phyloP scores from a whole-genome alignment of 2,329 filamentous ascomycete genomes.

The Fusarium mangiferae region DNA sequence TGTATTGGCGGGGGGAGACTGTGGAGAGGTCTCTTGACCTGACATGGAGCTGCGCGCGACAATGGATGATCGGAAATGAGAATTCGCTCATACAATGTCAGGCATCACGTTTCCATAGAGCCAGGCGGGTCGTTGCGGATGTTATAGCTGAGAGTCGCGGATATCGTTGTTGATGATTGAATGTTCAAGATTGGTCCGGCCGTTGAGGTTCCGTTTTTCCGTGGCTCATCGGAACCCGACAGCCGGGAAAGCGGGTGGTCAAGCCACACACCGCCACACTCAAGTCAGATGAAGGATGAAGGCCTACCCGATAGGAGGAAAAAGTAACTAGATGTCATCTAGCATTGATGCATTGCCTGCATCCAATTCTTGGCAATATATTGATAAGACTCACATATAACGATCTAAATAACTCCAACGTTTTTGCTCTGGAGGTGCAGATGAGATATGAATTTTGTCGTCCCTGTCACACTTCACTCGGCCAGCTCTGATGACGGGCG shows the following conservation, averaged over 20 bases:
- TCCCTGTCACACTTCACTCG: no score
- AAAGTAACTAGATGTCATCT: background rate
- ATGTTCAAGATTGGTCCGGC: constrained; percentile 18
- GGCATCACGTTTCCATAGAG: constrained; percentile 20
- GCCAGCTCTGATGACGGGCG: no score
- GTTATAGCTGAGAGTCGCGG: background rate
- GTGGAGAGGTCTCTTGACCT: constrained; percentile 37
- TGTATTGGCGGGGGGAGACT: constrained; percentile 35
- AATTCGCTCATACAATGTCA: background rate
- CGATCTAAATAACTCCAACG: no score
- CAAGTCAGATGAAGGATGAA: background rate
- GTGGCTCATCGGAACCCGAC: constrained; percentile 19
- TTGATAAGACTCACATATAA: background rate
- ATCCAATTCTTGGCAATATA: no score
- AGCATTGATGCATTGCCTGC: background rate
- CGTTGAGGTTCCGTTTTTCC: constrained; percentile 24
- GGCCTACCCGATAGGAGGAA: background rate
- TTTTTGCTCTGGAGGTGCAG: no score
- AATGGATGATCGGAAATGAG: background rate
- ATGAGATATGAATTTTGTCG: no score
- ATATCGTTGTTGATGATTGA: constrained; percentile 16
- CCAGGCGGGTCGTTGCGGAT: background rate
- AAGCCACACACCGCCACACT: background rate
- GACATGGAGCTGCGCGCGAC: constrained; percentile 30
- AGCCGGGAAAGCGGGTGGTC: background rate